phyloP scores from a whole-genome alignment of 1,284 basidiomycete species.

The Apiotrichum veenhuisii region DNA sequence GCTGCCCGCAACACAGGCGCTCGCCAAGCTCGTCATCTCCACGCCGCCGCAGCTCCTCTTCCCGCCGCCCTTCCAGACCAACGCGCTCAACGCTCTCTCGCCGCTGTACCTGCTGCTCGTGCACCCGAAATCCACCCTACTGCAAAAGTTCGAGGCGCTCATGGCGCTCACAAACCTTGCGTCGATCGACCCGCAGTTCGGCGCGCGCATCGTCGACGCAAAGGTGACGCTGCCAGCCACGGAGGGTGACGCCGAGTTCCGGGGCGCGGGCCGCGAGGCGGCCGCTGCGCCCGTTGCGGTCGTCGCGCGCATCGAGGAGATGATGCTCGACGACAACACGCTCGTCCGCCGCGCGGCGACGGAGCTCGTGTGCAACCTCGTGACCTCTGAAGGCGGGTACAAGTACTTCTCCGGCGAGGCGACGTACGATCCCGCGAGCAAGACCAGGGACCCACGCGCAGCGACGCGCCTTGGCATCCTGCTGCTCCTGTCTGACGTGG shows the following conservation, averaged over 20 bases:
- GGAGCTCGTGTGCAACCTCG: conserved; percentile 91
- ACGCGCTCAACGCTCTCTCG: conserved; percentile 71
- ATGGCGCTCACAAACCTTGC: conserved; percentile 96
- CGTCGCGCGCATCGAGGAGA: conserved; percentile 67
- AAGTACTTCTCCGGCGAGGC: conserved; percentile 50
- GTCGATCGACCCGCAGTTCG: conserved; percentile 65
- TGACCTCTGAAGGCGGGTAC: conserved; percentile 70
- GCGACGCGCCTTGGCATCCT: conserved; percentile 72
- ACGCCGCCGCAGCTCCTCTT: conserved; percentile 84
- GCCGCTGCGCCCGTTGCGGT: not conserved
- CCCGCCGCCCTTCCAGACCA: conserved; percentile 62
- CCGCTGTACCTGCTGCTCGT: conserved; percentile 70
- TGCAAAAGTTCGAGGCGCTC: conserved; percentile 85
- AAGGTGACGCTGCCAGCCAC: conserved; percentile 21
- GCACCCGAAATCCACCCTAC: conserved; percentile 62
- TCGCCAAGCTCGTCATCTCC: conserved; percentile 90
- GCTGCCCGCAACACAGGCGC: conserved; percentile 75
- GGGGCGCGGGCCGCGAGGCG: conserved; percentile 15
- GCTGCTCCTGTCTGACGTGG: conserved; percentile 76
- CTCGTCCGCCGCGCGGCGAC: conserved; percentile 80
- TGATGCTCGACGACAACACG: conserved; percentile 75
- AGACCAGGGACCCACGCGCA: conserved; percentile 37
- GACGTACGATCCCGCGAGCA: no score
- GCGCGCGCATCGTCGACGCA: conserved; percentile 56
- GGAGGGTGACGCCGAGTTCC: conserved; percentile 13